A percentile compares a stretch with the other conserved stretches of the same genome.
phyloP scores from a whole-genome alignment of 345 rosid species.

The Aquilaria malaccensis region DNA sequence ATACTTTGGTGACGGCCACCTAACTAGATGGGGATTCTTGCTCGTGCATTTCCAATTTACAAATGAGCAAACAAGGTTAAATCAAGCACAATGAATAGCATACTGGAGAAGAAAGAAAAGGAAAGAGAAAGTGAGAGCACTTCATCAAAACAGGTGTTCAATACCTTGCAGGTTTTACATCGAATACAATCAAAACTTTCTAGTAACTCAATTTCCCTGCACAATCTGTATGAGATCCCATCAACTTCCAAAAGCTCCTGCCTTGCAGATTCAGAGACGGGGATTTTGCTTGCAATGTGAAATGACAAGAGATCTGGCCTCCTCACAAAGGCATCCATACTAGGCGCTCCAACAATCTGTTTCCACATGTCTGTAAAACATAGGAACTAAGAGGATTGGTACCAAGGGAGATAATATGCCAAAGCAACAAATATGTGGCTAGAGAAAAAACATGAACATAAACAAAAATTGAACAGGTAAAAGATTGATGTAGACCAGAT shows the following conservation, averaged over 20 bases:
- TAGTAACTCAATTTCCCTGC: slow-evolving; percentile 76
- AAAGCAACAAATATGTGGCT: neutral
- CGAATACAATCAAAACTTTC: slow-evolving; percentile 61
- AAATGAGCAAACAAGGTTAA: neutral
- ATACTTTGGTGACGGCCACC: neutral
- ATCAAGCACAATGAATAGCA: neutral
- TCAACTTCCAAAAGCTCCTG: slow-evolving; percentile 95
- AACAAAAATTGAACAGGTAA: neutral
- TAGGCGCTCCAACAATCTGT: slow-evolving; percentile 69
- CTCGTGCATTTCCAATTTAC: too few species aligned
- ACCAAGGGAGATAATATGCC: neutral
- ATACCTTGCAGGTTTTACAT: slow-evolving; percentile 82
- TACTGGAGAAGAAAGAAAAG: neutral
- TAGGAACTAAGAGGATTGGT: slow-evolving; percentile 1
- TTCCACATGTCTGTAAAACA: slow-evolving; percentile 83
- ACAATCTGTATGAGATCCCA: slow-evolving; percentile 82
- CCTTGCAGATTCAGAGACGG: slow-evolving; percentile 72
- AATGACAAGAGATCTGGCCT: slow-evolving; percentile 87
- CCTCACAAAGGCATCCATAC: slow-evolving; percentile 59
- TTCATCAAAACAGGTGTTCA: too few species aligned
- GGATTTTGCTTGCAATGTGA: slow-evolving; percentile 87
- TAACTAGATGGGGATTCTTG: neutral
- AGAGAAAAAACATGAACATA: neutral
- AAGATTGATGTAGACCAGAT: neutral
- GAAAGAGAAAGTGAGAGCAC: neutral